These are phyloP conservation scores for Neofusicoccum umdonicola DNA, from an alignment of 2,329 filamentous ascomycete genomes.

Conservation along the genomic window DNA sequence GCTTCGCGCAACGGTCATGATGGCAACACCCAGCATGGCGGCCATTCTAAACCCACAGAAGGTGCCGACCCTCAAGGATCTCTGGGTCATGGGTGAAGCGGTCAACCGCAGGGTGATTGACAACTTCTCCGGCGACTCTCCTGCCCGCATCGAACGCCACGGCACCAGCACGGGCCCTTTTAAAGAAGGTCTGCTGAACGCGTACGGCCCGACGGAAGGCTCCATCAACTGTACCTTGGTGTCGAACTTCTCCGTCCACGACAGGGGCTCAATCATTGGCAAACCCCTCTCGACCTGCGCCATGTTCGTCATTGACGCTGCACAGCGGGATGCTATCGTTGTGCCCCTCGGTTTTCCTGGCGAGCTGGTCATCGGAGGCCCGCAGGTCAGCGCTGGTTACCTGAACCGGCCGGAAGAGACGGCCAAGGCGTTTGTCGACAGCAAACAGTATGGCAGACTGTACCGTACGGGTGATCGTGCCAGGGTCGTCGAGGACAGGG, in stretches of 20 bases:
- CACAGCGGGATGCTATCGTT: slow-evolving; percentile 32
- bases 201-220: slow-evolving; percentile 80
- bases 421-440: slow-evolving; percentile 32
- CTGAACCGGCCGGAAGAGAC: slow-evolving; percentile 64
- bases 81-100: slow-evolving; percentile 79
- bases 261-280: slow-evolving; percentile 74
- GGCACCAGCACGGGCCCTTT: slow-evolving; percentile 47
- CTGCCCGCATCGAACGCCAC: slow-evolving; percentile 58
- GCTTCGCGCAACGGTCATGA: slow-evolving; percentile 72
- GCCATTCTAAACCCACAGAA: slow-evolving; percentile 65
- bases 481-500: slow-evolving; percentile 47
- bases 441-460: slow-evolving; percentile 53
- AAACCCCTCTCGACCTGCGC: slow-evolving; percentile 73
- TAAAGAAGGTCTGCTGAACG: slow-evolving; percentile 67
- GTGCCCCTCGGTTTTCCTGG: slow-evolving; percentile 45
- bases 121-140: slow-evolving; percentile 24
- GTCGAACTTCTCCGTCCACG: slow-evolving; percentile 53
- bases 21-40: slow-evolving; percentile 81
- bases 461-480: slow-evolving; percentile 82
- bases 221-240: slow-evolving; percentile 85
- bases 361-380: slow-evolving; percentile 73
- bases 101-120: slow-evolving; percentile 57
- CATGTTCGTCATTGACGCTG: slow-evolving; percentile 58
- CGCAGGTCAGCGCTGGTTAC: slow-evolving; percentile 73
- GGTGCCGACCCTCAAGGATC: slow-evolving; percentile 68